Evolutionary conservation across 1,284 basidiomycete species (phyloP), one percentile per base, ranked within the genome.

Genomic region (Tilletia indica): DNA sequence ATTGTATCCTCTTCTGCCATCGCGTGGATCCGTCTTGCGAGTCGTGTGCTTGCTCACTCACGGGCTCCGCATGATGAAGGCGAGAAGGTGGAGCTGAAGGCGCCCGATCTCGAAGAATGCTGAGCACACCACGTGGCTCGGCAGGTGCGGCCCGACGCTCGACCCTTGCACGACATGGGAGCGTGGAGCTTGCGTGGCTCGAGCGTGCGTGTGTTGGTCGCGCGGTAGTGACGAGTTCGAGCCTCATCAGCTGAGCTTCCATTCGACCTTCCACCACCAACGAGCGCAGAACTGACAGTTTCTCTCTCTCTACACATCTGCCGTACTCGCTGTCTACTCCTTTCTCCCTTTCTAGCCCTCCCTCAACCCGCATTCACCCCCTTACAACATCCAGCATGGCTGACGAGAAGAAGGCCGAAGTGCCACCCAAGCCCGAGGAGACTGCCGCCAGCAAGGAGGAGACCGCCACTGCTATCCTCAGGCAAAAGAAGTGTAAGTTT

Each of bases 381-480:
- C 42, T 3, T 14, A 45, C 42, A 45, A 14, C 42, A 31, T 31
- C 25, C 25, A 63, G 25, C 31, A 64, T 64, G 61, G 31, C 14
- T 14, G 61, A 64, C 61, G 61, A 64, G 19, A 42, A 39, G 36
- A 64, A 64, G 61, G 36, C 61, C 31, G 61, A 64, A 14, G 61
- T 42, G 8, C 34, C 34, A 8, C 61, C 61, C 61, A 64, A 64
- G 61, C 12, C 6, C 34, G 61, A 64, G 9, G 61, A 64, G 3
- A 14, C 61, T 31, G 56, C 19, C 25, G 45, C n/a, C n/a, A 74
- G 78, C 63, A 77, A 76, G 73, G 80, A 84, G 51, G 81, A 83
- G 73, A 77, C 78, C 3, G 82, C 82, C 19, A 78, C 80, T 63
- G 82, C 82, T 66, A 84, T 84, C 70, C 76, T 84, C 2, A 76